A percentile compares a stretch with the other conserved stretches of the same genome.
Evolutionary conservation across 441 rosid species (phyloP).

Genomic region (Corymbia citriodora): DNA sequence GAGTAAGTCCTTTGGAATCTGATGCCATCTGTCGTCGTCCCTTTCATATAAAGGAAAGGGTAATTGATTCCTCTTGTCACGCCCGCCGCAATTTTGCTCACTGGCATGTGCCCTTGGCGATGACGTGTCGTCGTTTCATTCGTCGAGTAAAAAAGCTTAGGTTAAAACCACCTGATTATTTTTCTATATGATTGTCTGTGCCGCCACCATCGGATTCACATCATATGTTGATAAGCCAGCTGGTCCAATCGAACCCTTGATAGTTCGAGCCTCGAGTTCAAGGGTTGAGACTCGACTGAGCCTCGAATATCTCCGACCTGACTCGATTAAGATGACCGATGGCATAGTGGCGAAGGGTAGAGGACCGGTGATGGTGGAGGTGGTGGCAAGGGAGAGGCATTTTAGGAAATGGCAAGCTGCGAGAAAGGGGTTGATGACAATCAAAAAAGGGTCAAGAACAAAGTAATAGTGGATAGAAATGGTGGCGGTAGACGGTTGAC

Average conservation of each 20-base stretch:
- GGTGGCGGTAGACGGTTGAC: background rate
- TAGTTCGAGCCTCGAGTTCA: background rate
- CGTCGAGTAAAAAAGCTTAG: background rate
- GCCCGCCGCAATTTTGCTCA: background rate
- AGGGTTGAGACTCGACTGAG: background rate
- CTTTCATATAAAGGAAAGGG: background rate
- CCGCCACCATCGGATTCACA: background rate
- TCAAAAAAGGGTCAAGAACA: background rate
- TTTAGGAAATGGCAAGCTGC: background rate
- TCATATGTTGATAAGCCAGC: background rate
- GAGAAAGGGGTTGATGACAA: background rate
- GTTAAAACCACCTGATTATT: background rate
- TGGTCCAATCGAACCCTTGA: background rate
- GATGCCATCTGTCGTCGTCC: background rate
- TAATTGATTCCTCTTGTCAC: background rate
- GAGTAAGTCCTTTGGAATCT: background rate
- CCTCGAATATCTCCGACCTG: background rate
- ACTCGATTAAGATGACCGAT: background rate
- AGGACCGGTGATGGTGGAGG: background rate
- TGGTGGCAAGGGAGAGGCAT: background rate
- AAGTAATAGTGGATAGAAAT: background rate
- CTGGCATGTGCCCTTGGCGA: background rate
- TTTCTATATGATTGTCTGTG: background rate
- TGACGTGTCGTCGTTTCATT: background rate
- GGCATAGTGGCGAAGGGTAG: rapidly evolving